These are phyloP conservation scores for Cystobasidium tubakii DNA, from an alignment of 768 basidiomycete genomes.

Conservation along the genomic window DNA sequence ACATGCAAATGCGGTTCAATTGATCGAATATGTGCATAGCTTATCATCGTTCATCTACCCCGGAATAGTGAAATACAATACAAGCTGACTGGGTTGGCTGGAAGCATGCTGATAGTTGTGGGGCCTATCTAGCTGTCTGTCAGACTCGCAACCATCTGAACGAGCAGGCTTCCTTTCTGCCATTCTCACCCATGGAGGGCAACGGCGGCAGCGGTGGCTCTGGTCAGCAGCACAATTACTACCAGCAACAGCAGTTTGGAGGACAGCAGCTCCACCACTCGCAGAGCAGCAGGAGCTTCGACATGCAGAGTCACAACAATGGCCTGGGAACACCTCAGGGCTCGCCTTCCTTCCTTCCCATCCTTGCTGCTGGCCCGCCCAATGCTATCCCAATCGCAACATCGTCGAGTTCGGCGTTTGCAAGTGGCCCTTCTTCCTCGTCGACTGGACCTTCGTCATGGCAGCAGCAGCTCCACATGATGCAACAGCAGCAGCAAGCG, in stretches of 20 bases:
- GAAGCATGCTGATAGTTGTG: too few species aligned
- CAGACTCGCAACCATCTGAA: too few species aligned
- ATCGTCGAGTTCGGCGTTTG: background rate
- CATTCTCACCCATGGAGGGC: background rate
- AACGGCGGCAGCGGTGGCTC: background rate
- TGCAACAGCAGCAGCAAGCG: background rate
- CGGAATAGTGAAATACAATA: too few species aligned
- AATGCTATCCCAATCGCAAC: slow-evolving; percentile 21
- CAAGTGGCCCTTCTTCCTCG: background rate
- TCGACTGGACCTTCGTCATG: background rate
- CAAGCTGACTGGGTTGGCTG: too few species aligned
- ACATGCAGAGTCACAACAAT: background rate
- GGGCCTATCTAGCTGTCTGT: too few species aligned
- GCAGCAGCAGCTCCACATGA: slow-evolving; percentile 3
- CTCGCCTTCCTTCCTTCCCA: slow-evolving; percentile 11
- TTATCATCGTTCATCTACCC: too few species aligned
- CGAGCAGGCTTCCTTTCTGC: too few species aligned
- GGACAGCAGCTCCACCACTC: background rate
- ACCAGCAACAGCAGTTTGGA: background rate
- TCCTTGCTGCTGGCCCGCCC: slow-evolving; percentile 15
- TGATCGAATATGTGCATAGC: too few species aligned
- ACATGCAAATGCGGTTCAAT: too few species aligned
- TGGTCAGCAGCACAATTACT: background rate
- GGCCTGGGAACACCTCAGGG: background rate
- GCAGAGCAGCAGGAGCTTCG: background rate